Evolutionary conservation across 1,284 basidiomycete genomes (phyloP), one percentile per base, ranked within the genome.

Genomic region (Rhodotorula sp.): DNA sequence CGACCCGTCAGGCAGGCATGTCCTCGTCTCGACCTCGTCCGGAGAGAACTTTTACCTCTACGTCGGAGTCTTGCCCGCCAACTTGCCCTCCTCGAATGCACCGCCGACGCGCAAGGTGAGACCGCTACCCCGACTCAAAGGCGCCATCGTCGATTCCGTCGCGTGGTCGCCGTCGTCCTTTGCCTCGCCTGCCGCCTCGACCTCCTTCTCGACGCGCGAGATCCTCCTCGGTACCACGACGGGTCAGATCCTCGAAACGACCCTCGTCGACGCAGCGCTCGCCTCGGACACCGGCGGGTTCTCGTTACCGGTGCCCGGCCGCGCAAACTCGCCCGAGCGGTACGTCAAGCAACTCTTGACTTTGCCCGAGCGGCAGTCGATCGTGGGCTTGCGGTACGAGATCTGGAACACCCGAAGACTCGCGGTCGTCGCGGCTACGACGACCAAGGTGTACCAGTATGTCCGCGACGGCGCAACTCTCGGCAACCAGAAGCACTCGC

Each of bases 41-140:
- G 94, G 93, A 60, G 94, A 99, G 80, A 95, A 93, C 73, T 98
- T 92, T 88, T 98, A 99, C 81, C 84, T 93, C 5, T 93, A 85
- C 81, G 86, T 87, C 72, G 86, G 86, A 28, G 89, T 89, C 87
- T 50, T 72, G 3, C 63, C 68, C 34, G 28, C 64, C 58, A 64
- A 62, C 15, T 45, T 54, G n/a, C 64, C 66, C 16, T 43, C 38
- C 14, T 34, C 48, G 4, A 43, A 65, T 23, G 57, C 60, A 7
- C 15, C 70, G 6, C 38, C 62, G 5, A 90, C 61, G 6, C 69
- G 90, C 82, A 91, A 92, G 78, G 89, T 91, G 0, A 86, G 87
- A 63, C 88, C 85, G 50, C 82, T 97, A 60, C 89, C 92, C 78
- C 86, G 87, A 26, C 89, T 95, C 80, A 90, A 92, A 79, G 90